Conservation (phyloP, 2,329 filamentous ascomycete genomes). For the Cercospora nicotianae region DNA sequence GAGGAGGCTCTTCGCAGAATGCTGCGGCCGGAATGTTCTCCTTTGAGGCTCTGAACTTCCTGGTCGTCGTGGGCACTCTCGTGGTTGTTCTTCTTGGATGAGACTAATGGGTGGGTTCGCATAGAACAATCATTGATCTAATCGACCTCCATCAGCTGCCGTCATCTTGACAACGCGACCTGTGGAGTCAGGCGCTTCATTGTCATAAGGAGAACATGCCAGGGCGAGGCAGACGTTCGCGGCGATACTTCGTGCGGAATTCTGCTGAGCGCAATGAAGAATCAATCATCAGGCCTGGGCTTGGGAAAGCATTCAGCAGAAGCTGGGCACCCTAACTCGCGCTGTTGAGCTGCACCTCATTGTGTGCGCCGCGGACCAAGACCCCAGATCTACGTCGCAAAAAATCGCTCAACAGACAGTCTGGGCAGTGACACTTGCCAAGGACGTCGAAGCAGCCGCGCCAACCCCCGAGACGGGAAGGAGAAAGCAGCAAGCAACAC, state of each 20-base stretch:
- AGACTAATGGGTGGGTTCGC: background rate
- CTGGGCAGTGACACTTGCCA: background rate
- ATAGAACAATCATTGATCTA: background rate
- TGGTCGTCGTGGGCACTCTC: constrained; percentile 7
- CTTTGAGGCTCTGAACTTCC: constrained; percentile 10
- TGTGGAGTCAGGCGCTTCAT: background rate
- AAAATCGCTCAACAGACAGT: background rate
- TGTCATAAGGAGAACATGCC: background rate
- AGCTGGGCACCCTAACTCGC: background rate
- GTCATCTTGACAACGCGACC: background rate
- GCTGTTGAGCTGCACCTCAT: background rate
- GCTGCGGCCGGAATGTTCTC: background rate
- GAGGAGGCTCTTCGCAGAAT: background rate
- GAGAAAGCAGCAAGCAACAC: background rate
- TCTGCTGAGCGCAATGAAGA: background rate
- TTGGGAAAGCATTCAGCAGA: background rate
- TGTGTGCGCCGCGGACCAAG: background rate
- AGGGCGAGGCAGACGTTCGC: background rate
- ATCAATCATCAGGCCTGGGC: background rate
- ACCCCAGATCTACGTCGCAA: background rate
- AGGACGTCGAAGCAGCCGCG: background rate
- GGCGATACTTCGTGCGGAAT: background rate
- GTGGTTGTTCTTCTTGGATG: background rate
- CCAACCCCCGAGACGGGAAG: background rate
- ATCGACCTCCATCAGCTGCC: background rate